Conservation (phyloP, 441 rosid species). For the Euphorbia celastroides region DNA sequence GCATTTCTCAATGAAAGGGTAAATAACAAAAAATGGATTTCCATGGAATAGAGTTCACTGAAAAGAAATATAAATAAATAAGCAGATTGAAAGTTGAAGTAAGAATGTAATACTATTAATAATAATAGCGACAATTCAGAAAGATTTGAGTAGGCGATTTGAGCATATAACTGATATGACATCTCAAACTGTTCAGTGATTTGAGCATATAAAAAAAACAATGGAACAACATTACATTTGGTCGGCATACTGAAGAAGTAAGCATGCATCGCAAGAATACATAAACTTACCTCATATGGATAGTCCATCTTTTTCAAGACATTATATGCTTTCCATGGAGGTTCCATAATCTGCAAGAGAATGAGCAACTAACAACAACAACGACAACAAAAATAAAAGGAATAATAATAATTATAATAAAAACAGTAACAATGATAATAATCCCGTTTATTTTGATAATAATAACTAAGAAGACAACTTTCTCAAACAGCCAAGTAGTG, state of each 20-base stretch:
- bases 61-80: background rate
- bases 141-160: too few relatives aligned
- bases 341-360: conserved; percentile 77
- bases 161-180: too few relatives aligned
- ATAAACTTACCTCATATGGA: conserved; percentile 70
- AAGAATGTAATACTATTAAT: background rate
- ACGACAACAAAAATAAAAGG: too few relatives aligned
- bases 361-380: conserved; percentile 6
- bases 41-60: background rate
- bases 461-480: background rate
- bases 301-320: conserved; percentile 83
- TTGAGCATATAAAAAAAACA: too few relatives aligned
- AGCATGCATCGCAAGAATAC: conserved; percentile 8
- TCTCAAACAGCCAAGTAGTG: background rate
- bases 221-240: conserved; percentile 1
- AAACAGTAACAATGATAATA: too few relatives aligned
- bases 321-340: conserved; percentile 88
- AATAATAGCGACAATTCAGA: background rate
- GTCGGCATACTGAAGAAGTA: conserved; percentile 1
- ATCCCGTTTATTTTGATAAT: too few relatives aligned
- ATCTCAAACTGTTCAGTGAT: too few relatives aligned
- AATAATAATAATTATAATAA: too few relatives aligned
- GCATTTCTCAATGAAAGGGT: background rate
- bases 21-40: background rate
- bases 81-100: background rate